Evolutionary conservation across 2,329 filamentous ascomycete genomes (phyloP).

Genomic region (Neoarthrinium moseri): DNA sequence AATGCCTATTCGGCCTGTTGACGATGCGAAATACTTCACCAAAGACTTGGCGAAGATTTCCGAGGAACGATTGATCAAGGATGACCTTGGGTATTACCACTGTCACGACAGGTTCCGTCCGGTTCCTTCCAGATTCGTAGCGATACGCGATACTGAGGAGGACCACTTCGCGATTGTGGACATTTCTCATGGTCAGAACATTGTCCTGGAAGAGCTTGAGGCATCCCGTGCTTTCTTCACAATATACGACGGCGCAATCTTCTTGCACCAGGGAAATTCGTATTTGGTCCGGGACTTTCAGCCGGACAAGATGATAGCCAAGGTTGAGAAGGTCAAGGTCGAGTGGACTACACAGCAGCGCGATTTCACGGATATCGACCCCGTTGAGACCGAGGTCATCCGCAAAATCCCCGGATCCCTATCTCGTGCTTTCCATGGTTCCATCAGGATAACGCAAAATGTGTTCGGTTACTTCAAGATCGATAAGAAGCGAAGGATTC

Average conservation of each 20-base stretch:
- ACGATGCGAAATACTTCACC: slow-evolving; percentile 80
- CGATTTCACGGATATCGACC: slow-evolving; percentile 92
- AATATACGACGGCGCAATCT: slow-evolving; percentile 95
- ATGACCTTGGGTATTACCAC: slow-evolving; percentile 81
- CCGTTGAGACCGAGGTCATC: slow-evolving; percentile 86
- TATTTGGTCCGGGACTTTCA: slow-evolving; percentile 90
- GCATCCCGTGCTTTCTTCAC: slow-evolving; percentile 93
- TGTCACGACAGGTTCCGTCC: slow-evolving; percentile 87
- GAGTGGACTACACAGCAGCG: slow-evolving; percentile 94
- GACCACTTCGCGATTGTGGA: slow-evolving; percentile 95
- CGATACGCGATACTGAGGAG: slow-evolving; percentile 84
- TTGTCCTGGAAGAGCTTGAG: slow-evolving; percentile 92
- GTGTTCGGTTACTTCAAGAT: slow-evolving; percentile 98
- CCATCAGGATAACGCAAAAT: slow-evolving; percentile 80
- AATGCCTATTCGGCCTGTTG: slow-evolving; percentile 80
- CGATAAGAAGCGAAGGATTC: slow-evolving; percentile 79
- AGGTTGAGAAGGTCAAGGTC: slow-evolving; percentile 84
- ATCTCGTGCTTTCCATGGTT: slow-evolving; percentile 78
- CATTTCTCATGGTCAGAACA: slow-evolving; percentile 76
- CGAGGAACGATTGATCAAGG: slow-evolving; percentile 69
- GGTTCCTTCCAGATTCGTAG: slow-evolving; percentile 76
- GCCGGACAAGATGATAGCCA: slow-evolving; percentile 77
- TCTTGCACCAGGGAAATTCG: slow-evolving; percentile 90
- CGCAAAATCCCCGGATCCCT: slow-evolving; percentile 63
- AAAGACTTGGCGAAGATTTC: slow-evolving; percentile 70